Evolutionary conservation across 1,284 basidiomycete species (phyloP), one percentile per base, ranked within the genome.

Genomic region (Vanrija sp.): DNA sequence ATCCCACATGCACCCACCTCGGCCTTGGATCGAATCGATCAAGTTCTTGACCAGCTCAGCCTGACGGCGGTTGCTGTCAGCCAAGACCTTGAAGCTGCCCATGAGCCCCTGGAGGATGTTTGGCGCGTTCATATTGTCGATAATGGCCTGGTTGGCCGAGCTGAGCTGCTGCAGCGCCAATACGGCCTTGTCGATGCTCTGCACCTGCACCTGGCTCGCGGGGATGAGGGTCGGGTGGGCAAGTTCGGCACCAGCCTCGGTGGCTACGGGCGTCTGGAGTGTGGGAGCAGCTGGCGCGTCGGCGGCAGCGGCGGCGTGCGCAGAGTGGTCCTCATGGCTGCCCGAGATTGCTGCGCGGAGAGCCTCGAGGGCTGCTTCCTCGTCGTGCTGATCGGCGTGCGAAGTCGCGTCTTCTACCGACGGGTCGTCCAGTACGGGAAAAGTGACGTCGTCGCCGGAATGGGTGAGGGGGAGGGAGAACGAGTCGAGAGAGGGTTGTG

Each of bases 281-380:
- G 36, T 39, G 42, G 19, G 25, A 2, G 36, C 20, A 8, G 45
- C 9, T 0, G 41, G 41, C 9, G 41, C 41, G 47, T 41, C 51
- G 16, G 27, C 45, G 7, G 45, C 35, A 9, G 31, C 39, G 15
- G 49, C 41, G 31, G 31, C 31, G 31, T 31, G 31, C 15, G 31
- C 31, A 31, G 31, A 31, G 31, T 31, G 31, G 10, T 54, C 47
- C 37, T 50, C 44, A 18, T 49, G 51, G 8, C 49, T 49, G 14
- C 51, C 50, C 15, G 59, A 58, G 50, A 70, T 65, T 16, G 68
- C 68, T 3, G 57, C 64, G 20, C 68, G 53, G 3, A 70, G 56
- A 14, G 67, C 68, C 47, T 65, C 68, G 36, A 70, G 61, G 3
- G 68, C 64, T 1, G 61, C 62, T 27, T 67, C 68, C 35, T 52